These are phyloP conservation scores for Phytopythium montanum DNA, from an alignment of 352 stramenopile species.

Conservation along the genomic window DNA sequence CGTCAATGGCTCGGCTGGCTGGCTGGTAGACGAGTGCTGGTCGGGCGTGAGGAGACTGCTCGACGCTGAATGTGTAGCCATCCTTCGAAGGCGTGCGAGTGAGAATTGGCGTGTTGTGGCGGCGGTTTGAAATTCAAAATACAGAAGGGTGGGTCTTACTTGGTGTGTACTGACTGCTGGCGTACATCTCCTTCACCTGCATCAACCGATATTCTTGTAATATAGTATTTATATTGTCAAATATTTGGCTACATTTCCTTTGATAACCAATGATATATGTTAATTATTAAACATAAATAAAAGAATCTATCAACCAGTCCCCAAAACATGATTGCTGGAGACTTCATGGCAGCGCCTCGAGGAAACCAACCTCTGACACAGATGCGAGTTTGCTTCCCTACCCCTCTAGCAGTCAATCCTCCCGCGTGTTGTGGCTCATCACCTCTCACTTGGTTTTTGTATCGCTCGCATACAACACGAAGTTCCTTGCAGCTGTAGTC, in stretches of 20 bases:
- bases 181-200: too few relatives aligned
- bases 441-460: background rate
- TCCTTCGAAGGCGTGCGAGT: too few relatives aligned
- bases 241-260: too few relatives aligned
- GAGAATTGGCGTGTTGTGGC: background rate
- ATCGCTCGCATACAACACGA: constrained; percentile 2
- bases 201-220: too few relatives aligned
- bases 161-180: background rate
- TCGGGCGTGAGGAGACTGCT: background rate
- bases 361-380: background rate
- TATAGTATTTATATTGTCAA: too few relatives aligned
- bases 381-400: background rate
- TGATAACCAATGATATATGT: too few relatives aligned
- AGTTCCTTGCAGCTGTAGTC: background rate
- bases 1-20: background rate
- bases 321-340: too few relatives aligned
- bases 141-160: background rate
- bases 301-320: too few relatives aligned
- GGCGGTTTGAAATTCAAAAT: background rate
- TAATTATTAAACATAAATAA: too few relatives aligned
- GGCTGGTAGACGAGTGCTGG: background rate
- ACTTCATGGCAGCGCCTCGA: background rate
- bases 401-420: background rate
- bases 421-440: constrained; percentile 2
- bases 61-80: too few relatives aligned